Evolutionary conservation across 1,284 basidiomycete genomes (phyloP), one percentile per base, ranked within the genome.

Genomic region (Naganishia sp.): DNA sequence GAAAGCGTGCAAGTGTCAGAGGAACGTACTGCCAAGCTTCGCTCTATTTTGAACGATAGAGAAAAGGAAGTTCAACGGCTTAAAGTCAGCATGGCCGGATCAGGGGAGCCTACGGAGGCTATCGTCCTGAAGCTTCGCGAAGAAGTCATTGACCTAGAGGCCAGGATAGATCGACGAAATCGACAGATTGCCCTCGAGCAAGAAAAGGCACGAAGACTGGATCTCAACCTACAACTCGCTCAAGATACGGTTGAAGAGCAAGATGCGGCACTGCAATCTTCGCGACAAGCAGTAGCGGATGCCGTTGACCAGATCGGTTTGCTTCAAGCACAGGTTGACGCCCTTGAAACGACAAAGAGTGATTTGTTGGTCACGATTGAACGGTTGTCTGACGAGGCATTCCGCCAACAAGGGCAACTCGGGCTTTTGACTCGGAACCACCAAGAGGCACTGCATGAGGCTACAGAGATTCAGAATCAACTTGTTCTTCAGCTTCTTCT

Each of bases 171-270:
- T n/a, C 58, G 68, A 6, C 46, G 68, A 21, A 66, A 66, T 32
- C 45, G 49, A 25, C 65, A 61, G n/a, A 57, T 69, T 18, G 68
- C 61, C 25, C 35, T 60, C 6, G 68, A 69, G 56, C 68, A 69
- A 45, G 61, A 63, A 43, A 69, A 63, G 45, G 49, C 62, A 10
- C 51, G 65, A 15, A 69, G 63, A 50, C 51, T 66, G 18, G 65
- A 51, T 18, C 41, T 69, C 43, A 69, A 69, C 25, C 51, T 66
- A 7, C 45, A 60, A 23, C 50, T 69, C n/a, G 68, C 68, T 18
- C 63, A 41, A 17, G 53, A 66, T 18, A 65, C 53, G 17, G 23
- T 65, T 17, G 53, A 65, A 39, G 63, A 55, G 28, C 63, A 65
- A 21, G 39, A 66, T 31, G 45, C 35, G 46, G 58, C 54, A 21